Evolutionary conservation across 2,329 filamentous ascomycete genomes (phyloP).

Genomic region (Metarhizium humberi): DNA sequence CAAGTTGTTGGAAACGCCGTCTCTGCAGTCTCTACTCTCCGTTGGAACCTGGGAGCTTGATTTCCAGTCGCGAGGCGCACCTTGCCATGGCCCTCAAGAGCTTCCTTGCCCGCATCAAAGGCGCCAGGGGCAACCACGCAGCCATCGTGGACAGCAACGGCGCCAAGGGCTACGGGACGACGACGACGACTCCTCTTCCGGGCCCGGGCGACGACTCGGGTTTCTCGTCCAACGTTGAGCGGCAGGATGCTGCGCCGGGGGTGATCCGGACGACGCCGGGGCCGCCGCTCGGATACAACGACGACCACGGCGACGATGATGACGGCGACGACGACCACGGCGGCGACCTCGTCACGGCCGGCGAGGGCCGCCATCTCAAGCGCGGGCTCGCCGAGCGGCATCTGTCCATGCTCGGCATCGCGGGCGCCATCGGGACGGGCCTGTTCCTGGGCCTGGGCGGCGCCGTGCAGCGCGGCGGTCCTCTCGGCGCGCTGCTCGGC

Average conservation of each 20-base stretch:
- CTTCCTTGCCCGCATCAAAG: background rate
- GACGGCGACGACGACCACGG: slow-evolving; percentile 12
- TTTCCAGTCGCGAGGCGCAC: no score
- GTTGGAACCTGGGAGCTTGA: no score
- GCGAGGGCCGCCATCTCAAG: slow-evolving; percentile 40
- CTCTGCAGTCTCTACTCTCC: no score
- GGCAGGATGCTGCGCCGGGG: background rate
- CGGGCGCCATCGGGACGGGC: slow-evolving; percentile 51
- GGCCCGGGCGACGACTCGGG: background rate
- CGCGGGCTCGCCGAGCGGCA: slow-evolving; percentile 32
- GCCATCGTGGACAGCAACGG: background rate
- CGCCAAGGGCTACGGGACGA: background rate
- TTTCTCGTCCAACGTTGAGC: background rate
- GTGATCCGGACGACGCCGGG: background rate
- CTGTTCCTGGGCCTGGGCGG: slow-evolving; percentile 50
- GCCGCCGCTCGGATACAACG: background rate
- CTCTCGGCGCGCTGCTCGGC: slow-evolving; percentile 37
- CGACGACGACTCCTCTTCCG: background rate
- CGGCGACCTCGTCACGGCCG: slow-evolving; percentile 35
- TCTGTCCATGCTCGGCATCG: slow-evolving; percentile 53
- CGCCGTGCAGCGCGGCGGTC: slow-evolving; percentile 41
- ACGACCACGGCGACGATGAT: slow-evolving; percentile 28
- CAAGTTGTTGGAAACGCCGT: background rate
- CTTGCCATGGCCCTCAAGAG: background rate
- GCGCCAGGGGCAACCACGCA: background rate